These are phyloP conservation scores for Grigorovia transvaalensis DNA, from an alignment of 805 yeast genomes.

Conservation along the genomic window DNA sequence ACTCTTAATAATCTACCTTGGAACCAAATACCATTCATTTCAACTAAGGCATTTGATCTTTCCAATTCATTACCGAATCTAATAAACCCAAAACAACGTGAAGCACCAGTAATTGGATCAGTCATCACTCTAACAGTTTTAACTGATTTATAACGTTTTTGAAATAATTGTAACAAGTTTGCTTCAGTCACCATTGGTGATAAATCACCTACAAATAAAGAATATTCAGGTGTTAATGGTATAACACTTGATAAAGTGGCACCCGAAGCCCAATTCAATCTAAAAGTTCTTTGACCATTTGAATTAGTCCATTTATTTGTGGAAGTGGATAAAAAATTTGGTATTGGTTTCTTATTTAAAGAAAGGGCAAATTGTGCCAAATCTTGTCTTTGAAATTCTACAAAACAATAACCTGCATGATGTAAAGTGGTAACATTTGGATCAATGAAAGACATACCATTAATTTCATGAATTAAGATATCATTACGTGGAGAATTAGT, in stretches of 20 bases:
- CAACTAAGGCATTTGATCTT: slow-evolving; percentile 53
- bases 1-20: slow-evolving; percentile 71
- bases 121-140: slow-evolving; percentile 81
- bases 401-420: slow-evolving; percentile 65
- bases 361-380: slow-evolving; percentile 62
- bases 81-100: slow-evolving; percentile 74
- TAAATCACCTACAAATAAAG: slow-evolving; percentile 75
- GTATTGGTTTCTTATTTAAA: slow-evolving; percentile 55
- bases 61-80: slow-evolving; percentile 63
- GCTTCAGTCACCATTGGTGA: slow-evolving; percentile 75
- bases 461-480: slow-evolving; percentile 10
- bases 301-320: slow-evolving; percentile 23
- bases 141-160: slow-evolving; percentile 51
- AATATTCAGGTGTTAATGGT: slow-evolving; percentile 64
- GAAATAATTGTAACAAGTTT: slow-evolving; percentile 61
- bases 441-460: slow-evolving; percentile 26
- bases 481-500: background rate
- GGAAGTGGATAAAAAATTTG: slow-evolving; percentile 32
- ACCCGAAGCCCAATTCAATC: slow-evolving; percentile 78
- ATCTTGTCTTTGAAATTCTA: slow-evolving; percentile 58
- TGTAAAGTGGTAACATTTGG: slow-evolving; percentile 26
- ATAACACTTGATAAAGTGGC: slow-evolving; percentile 66
- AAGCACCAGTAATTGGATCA: slow-evolving; percentile 67
- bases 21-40: slow-evolving; percentile 73
- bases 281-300: slow-evolving; percentile 45